Base-by-base conservation (phyloP, 2,329 filamentous ascomycete genomes). In the Epichloe gansuensis region DNA sequence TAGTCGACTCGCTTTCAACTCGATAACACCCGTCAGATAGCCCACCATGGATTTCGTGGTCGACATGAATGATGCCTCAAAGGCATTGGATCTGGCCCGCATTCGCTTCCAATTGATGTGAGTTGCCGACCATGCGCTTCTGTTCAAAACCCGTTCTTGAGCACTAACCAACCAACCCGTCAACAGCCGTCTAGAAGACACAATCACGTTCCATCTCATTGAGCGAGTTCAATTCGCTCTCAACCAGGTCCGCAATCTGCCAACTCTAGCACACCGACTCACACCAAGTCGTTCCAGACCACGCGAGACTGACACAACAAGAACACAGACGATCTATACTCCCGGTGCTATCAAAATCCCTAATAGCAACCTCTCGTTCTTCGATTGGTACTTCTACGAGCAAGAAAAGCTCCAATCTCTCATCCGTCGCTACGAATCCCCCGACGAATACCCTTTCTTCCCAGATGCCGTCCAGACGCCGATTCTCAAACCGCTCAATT, bases 391-490 rank as follows among this genome's bases (percentile, higher is more conserved):
- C 65, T 82, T 97, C 31, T 78, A 77, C 59, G 87, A 95, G 67
- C 88, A 95, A 65, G 93, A 98, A 71, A 84, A 82, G 56, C 74
- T 97, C 5, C 91, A 98, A 67, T 95, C 90, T 13, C 80, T 89
- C 50, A 90, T 98, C 59, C 89, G 93, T 59, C 89, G 93, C 65
- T 98, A 89, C 75, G 84, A 98, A 67, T 89, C 89, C 0, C 93
- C 93, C 40, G 93, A 98, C 74, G 93, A 98, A 71, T 91, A 95
- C 68, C 88, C 93, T 23, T 98, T 97, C 80, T 98, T 96, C 73
- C 88, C 89, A 1, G 78, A 86, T 34, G 84, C 81, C 9, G 74
- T 96, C 41, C 81, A 88, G 62, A 74, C 77, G 51, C 87, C 91
- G 27, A 87, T 98, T 55, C 80, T 98, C n/a, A 83, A 86, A 59